Evolutionary conservation across 352 stramenopile species (phyloP).

Genomic region (Sclerospora graminicola): DNA sequence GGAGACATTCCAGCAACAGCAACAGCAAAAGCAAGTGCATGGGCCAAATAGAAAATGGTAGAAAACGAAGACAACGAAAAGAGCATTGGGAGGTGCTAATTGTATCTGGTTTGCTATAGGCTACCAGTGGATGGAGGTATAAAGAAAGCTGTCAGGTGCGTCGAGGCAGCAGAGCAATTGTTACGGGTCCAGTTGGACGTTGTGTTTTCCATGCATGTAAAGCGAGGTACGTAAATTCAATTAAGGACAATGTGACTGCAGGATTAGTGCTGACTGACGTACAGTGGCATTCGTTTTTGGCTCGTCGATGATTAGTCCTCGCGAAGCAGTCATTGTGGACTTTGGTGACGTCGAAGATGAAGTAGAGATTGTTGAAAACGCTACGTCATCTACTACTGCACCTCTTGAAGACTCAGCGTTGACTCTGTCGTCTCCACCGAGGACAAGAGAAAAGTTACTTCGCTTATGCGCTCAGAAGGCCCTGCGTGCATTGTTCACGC

Average conservation of each 20-base stretch:
- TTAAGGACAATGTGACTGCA: not conserved
- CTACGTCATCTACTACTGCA: constrained; percentile 5
- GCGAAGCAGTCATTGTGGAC: constrained; percentile 42
- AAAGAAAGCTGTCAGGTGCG: constrained; percentile 45
- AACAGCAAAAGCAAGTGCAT: constrained; percentile 4
- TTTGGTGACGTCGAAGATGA: constrained; percentile 15
- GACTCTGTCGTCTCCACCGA: not conserved
- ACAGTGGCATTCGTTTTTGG: constrained; percentile 57
- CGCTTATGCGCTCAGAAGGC: constrained; percentile 55
- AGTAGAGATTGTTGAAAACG: no score
- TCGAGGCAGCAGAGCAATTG: constrained; percentile 22
- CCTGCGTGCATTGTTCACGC: constrained; percentile 34
- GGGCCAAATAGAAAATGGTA: constrained; percentile 5
- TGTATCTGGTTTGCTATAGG: constrained; percentile 3
- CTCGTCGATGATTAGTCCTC: constrained; percentile 36
- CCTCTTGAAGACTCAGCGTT: constrained; percentile 7
- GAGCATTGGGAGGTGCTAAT: not conserved
- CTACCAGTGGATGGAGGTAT: constrained; percentile 17
- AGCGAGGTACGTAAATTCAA: constrained; percentile 11
- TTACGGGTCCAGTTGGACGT: constrained; percentile 17
- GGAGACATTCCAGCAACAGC: constrained; percentile 8
- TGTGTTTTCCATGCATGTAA: constrained; percentile 32
- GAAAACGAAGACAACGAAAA: no score
- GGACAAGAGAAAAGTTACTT: constrained; percentile 23
- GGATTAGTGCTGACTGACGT: constrained; percentile 3